These are phyloP conservation scores for Colletotrichum graminicola DNA, from an alignment of 2,329 filamentous ascomycete species.

Conservation along the genomic window DNA sequence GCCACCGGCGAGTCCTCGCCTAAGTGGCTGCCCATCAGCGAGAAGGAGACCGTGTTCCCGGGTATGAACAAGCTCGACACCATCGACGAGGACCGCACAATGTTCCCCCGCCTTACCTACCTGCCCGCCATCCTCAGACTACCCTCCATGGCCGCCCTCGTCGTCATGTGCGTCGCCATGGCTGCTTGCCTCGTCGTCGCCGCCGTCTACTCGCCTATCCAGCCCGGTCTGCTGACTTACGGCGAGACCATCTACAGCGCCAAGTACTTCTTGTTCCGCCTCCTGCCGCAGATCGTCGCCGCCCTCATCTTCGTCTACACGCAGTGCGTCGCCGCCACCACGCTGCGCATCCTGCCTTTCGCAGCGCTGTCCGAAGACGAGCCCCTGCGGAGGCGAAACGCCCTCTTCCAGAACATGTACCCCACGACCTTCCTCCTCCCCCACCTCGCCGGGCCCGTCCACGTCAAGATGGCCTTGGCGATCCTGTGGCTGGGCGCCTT, in stretches of 20 bases:
- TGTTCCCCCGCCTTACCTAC: constrained; percentile 71
- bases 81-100: constrained; percentile 54
- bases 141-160: constrained; percentile 70
- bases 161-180: constrained; percentile 76
- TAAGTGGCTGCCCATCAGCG: constrained; percentile 52
- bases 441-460: constrained; percentile 70
- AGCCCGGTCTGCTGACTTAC: constrained; percentile 77
- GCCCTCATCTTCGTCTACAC: constrained; percentile 80
- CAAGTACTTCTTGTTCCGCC: constrained; percentile 87
- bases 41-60: constrained; percentile 40
- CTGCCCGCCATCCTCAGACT: constrained; percentile 79
- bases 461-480: constrained; percentile 74
- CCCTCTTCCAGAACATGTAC: constrained; percentile 76
- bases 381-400: constrained; percentile 69
- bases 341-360: constrained; percentile 84
- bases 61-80: constrained; percentile 46
- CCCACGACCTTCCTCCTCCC: constrained; percentile 77
- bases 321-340: constrained; percentile 78
- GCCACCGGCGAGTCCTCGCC: constrained; percentile 13
- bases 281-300: constrained; percentile 83
- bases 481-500: constrained; percentile 84
- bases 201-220: constrained; percentile 73
- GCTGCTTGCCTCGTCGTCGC: constrained; percentile 78
- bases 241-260: constrained; percentile 73
- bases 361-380: constrained; percentile 78